phyloP scores from a whole-genome alignment of 2,329 filamentous ascomycete genomes.

The Monosporascus sp. region DNA sequence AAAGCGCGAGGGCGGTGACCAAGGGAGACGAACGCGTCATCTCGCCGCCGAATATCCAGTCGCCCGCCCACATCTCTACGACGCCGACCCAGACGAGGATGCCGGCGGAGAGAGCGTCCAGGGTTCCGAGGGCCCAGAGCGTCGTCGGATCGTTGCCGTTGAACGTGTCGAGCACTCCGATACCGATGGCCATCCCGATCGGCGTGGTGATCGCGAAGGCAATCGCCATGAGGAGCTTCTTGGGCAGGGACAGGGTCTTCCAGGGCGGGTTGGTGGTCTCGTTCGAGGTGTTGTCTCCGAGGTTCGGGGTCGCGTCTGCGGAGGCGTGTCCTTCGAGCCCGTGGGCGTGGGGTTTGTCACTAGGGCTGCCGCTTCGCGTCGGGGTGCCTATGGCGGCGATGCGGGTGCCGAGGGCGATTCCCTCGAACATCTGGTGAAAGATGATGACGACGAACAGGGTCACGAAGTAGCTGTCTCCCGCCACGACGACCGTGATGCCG shows the following conservation, averaged over 20 bases:
- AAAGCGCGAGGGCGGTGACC: conserved; percentile 44
- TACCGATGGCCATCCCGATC: conserved; percentile 74
- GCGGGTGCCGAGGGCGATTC: conserved; percentile 65
- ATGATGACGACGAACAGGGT: conserved; percentile 63
- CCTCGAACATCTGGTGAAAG: conserved; percentile 76
- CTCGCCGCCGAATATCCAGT: conserved; percentile 63
- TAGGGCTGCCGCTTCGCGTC: background rate
- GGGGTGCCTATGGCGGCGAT: conserved; percentile 54
- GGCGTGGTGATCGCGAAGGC: conserved; percentile 69
- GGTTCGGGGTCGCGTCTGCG: background rate
- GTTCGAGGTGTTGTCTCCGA: background rate
- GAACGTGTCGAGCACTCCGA: conserved; percentile 64
- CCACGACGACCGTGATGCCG: conserved; percentile 57
- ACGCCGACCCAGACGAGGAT: conserved; percentile 76
- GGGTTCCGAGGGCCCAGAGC: conserved; percentile 64
- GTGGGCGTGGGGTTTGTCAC: background rate
- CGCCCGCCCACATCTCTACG: conserved; percentile 73
- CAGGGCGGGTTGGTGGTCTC: background rate
- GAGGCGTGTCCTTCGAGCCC: background rate
- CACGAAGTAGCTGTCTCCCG: conserved; percentile 50
- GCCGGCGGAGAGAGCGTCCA: conserved; percentile 69
- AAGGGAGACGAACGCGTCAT: conserved; percentile 45
- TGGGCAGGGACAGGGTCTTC: conserved; percentile 30
- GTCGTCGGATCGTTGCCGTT: conserved; percentile 69
- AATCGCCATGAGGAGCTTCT: conserved; percentile 56